Base-by-base conservation (phyloP, 2,329 filamentous ascomycete species). In the Fusarium keratoplasticum region DNA sequence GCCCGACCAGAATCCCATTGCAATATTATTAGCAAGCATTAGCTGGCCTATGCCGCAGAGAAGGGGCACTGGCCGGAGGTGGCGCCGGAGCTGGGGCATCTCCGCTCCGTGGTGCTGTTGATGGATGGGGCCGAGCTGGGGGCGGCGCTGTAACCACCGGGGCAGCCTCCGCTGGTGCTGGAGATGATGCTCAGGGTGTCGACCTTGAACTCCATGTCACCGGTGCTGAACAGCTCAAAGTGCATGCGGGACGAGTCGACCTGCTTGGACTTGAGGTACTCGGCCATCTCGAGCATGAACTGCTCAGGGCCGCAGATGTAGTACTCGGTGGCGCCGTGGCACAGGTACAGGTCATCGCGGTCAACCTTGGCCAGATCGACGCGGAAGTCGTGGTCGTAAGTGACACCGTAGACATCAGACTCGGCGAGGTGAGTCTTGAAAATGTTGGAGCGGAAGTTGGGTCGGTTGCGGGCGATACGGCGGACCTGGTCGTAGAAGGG, bases 401-500 rank as follows among this genome's bases (percentile, higher is more conserved):
- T 84, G n/a, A 85, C 77, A 38, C 84, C 83, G 40, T 80, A 81
- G 18, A 85, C 76, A 59, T 87, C 86, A n/a, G 81, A 83, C 50
- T 84, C 83, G 27, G 85, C 85, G 20, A 86, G 80, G 42, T 84
- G 81, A 8, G 87, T 87, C 75, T 85, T 86, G 84, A 89, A 88
- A 76, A 88, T 86, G 70, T 84, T 86, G 36, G 82, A 83, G 40
- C 77, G 73, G 71, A 83, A 76, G 61, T 77, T 82, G 44, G 78
- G 73, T 33, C 79, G 81, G 70, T 86, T 77, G 54, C 79, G 81
- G 11, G 83, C 80, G 38, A 91, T 80, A 1, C 81, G 79, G 9
- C 85, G 81, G 66, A 92, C 75, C 70, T 90, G 86, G 8, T 86
- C 81, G 64, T 86, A 85, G 77, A 92, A 92, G 1, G 89, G 88